Conservation (phyloP, 1,284 basidiomycete species). For the Rhodofomes roseus region DNA sequence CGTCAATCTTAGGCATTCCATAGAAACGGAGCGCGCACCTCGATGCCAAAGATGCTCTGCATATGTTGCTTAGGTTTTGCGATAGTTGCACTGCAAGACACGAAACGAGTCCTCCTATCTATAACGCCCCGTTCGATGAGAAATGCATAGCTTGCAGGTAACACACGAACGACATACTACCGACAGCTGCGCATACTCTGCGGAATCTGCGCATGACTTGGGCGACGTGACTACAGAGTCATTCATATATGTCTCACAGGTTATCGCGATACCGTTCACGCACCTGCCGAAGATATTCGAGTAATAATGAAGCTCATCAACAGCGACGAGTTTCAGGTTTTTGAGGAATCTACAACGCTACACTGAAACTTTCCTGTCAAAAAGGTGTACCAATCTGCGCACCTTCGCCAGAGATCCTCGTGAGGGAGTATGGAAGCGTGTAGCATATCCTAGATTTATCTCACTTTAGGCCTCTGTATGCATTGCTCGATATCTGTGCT, state of each 20-base stretch:
- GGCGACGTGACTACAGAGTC: conserved; percentile 64
- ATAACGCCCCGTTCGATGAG: neutral
- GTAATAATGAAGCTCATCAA: conserved; percentile 87
- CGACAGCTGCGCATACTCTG: conserved; percentile 79
- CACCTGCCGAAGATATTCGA: conserved; percentile 70
- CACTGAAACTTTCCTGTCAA: neutral
- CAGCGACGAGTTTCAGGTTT: conserved; percentile 75
- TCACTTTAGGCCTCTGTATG: neutral
- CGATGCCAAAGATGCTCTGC: conserved; percentile 70
- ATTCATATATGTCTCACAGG: neutral
- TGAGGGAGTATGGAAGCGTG: conserved; percentile 84
- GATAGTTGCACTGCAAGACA: conserved; percentile 91
- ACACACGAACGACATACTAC: conserved; percentile 51
- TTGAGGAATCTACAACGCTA: conserved; percentile 54
- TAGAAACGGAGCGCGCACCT: conserved; percentile 27
- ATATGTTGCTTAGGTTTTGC: conserved; percentile 78
- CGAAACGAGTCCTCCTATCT: conserved; percentile 66
- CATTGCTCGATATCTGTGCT: conserved; percentile 17
- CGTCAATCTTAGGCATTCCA: neutral
- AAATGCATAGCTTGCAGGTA: neutral
- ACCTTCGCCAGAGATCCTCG: conserved; percentile 84
- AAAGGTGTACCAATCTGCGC: neutral
- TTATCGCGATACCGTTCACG: neutral
- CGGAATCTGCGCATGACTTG: conserved; percentile 75
- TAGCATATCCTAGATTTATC: conserved; percentile 72